phyloP scores from a whole-genome alignment of 345 rosid genomes.

The Arabidopsis arenosa region DNA sequence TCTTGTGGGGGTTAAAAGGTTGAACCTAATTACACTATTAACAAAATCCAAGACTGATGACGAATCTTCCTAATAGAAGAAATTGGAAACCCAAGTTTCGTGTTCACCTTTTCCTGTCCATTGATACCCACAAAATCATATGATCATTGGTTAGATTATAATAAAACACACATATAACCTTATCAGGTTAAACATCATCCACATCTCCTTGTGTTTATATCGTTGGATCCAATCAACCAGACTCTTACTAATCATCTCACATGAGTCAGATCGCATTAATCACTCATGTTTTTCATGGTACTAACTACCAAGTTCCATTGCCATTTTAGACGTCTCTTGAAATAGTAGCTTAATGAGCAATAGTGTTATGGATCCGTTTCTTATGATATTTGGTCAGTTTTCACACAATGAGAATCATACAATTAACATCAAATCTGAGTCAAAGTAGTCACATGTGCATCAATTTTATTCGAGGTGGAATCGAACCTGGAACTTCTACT shows the following conservation, averaged over 20 bases:
- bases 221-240: background rate
- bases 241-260: constrained; percentile 10
- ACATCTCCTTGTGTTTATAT: background rate
- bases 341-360: background rate
- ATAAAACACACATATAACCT: background rate
- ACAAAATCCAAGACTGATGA: constrained; percentile 30
- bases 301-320: background rate
- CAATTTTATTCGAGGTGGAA: background rate
- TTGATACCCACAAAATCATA: background rate
- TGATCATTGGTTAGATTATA: constrained; percentile 16
- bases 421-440: too few species aligned
- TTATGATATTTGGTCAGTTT: background rate
- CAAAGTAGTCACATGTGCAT: too few species aligned
- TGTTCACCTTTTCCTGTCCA: constrained; percentile 8
- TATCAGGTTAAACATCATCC: constrained; percentile 27
- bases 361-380: background rate
- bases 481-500: background rate
- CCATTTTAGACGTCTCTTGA: background rate
- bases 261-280: background rate
- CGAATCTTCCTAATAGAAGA: constrained; percentile 25
- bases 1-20: background rate
- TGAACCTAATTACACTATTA: constrained; percentile 5
- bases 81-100: constrained; percentile 13
- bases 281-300: background rate
- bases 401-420: too few species aligned